Conservation (phyloP, 2,329 filamentous ascomycete species). For the Penicillium sclerotigenum region DNA sequence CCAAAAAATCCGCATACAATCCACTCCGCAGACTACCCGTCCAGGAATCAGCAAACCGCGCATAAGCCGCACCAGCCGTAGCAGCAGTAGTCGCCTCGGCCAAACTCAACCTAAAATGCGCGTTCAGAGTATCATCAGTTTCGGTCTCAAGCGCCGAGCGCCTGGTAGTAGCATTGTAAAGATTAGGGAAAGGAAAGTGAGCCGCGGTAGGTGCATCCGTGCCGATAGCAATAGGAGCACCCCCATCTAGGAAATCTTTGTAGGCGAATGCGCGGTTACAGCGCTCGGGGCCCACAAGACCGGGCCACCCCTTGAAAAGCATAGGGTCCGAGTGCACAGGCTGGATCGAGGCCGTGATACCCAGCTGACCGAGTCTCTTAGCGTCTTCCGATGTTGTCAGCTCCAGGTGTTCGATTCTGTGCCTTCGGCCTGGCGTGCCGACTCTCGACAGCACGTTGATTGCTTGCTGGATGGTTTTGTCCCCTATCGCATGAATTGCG, state of each 20-base stretch:
- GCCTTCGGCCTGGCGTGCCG: conserved; percentile 41
- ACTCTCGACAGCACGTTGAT: conserved; percentile 46
- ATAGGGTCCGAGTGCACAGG: conserved; percentile 44
- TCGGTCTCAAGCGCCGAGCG: conserved; percentile 44
- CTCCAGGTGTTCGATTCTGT: conserved; percentile 53
- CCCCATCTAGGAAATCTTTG: conserved; percentile 48
- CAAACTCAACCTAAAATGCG: conserved; percentile 43
- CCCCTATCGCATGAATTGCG: conserved; percentile 53
- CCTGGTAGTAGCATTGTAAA: conserved; percentile 51
- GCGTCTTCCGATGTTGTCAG: conserved; percentile 49
- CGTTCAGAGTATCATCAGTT: conserved; percentile 41
- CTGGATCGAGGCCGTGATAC: conserved; percentile 45
- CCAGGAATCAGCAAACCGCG: conserved; percentile 45
- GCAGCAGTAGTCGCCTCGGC: conserved; percentile 45
- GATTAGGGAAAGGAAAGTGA: conserved; percentile 45
- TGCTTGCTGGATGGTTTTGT: conserved; percentile 46
- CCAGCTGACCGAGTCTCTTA: conserved; percentile 45
- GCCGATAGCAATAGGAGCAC: conserved; percentile 47
- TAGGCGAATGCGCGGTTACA: conserved; percentile 52
- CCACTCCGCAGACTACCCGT: conserved; percentile 42
- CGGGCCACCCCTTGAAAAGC: conserved; percentile 49
- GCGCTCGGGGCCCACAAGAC: conserved; percentile 45
- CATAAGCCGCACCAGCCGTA: conserved; percentile 47
- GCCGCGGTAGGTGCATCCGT: conserved; percentile 51
- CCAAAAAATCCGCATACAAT: conserved; percentile 45